Conservation (phyloP, 2,329 filamentous ascomycete species). For the Pseudogymnoascus sp. region DNA sequence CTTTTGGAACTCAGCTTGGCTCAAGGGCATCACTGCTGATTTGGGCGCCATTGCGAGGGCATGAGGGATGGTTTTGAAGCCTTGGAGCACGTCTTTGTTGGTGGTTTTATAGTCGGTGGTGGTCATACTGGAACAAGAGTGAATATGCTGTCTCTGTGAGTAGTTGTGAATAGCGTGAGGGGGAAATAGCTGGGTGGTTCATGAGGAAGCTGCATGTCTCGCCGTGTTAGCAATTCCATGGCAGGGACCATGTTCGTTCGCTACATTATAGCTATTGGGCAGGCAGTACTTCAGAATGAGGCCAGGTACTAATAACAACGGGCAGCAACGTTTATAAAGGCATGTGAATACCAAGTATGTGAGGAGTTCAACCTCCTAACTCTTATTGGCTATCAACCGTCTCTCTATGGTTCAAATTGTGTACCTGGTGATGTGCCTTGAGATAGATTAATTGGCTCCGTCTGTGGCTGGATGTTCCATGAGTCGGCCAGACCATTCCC, state of each 20-base stretch:
- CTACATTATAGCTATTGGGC: neutral
- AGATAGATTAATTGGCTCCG: neutral
- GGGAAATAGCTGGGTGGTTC: neutral
- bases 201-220: neutral
- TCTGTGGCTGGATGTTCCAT: neutral
- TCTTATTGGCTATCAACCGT: neutral
- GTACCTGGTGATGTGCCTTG: constrained; percentile 1
- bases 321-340: neutral
- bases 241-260: neutral
- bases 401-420: neutral
- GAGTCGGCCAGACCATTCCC: neutral
- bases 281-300: neutral
- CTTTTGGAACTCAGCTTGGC: neutral
- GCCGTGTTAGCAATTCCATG: neutral
- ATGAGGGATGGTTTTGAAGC: neutral
- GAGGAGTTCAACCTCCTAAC: neutral
- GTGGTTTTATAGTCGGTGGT: neutral
- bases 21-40: neutral
- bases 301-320: neutral
- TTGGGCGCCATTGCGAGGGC: neutral
- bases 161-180: neutral
- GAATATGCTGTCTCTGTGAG: neutral
- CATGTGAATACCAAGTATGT: neutral
- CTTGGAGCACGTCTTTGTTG: neutral
- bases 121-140: neutral